phyloP scores from a whole-genome alignment of 257 asterid genomes.

The Nicotiana paniculata region DNA sequence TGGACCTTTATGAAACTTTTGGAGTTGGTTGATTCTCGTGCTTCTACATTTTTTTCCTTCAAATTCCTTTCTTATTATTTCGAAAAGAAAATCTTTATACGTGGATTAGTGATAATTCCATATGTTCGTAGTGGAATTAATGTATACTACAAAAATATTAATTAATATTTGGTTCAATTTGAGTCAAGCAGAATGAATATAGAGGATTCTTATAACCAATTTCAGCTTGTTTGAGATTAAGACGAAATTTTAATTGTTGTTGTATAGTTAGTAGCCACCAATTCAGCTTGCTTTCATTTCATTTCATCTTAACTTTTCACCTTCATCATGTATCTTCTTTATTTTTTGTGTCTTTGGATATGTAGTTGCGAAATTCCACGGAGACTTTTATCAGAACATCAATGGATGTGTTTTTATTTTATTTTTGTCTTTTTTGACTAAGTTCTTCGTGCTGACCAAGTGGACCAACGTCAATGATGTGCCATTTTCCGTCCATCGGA shows the following conservation, averaged over 20 bases:
- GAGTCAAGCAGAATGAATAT: not conserved
- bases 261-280: too few species aligned
- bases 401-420: not conserved
- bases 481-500: slow-evolving; percentile 22
- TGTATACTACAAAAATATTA: too few species aligned
- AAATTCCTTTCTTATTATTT: too few species aligned
- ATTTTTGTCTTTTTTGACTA: not conserved
- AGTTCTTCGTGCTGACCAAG: slow-evolving; percentile 14
- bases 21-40: slow-evolving; percentile 12
- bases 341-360: too few species aligned
- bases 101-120: not conserved
- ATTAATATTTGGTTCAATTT: not conserved
- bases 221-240: too few species aligned
- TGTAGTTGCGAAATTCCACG: not conserved
- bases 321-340: too few species aligned
- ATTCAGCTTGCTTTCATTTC: too few species aligned
- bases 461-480: slow-evolving; percentile 27
- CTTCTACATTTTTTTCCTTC: not conserved
- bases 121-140: too few species aligned
- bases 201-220: not conserved
- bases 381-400: not conserved
- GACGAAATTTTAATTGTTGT: too few species aligned
- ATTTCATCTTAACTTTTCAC: not conserved
- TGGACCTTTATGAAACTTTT: not conserved
- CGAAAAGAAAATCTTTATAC: not conserved